Conservation (phyloP, 805 yeast species). For the Ascoidea tarda region DNA sequence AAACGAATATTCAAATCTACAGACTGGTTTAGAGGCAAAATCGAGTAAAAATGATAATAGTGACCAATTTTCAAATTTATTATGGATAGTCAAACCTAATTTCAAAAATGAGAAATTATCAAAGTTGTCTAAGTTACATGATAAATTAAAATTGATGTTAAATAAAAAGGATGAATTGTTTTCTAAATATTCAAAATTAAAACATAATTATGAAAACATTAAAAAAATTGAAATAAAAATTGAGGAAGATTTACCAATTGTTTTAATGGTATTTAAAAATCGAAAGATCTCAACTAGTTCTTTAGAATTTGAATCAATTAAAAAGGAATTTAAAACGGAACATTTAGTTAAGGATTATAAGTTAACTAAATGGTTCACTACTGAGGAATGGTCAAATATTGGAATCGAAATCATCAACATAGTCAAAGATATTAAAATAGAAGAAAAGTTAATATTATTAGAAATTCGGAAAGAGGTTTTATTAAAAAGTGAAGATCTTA, state of each 20-base stretch:
- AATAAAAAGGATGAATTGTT: slow-evolving; percentile 14
- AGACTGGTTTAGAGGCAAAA: too few relatives aligned
- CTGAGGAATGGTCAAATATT: slow-evolving; percentile 36
- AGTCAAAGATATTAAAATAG: slow-evolving; percentile 31
- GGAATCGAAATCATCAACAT: slow-evolving; percentile 32
- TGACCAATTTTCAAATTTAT: slow-evolving; percentile 10
- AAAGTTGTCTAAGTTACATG: slow-evolving; percentile 21
- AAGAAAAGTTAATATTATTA: slow-evolving; percentile 41
- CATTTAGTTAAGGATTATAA: slow-evolving; percentile 1
- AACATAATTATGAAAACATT: background rate
- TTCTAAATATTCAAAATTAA: too few relatives aligned
- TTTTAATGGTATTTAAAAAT: slow-evolving; percentile 1
- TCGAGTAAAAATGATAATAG: too few relatives aligned
- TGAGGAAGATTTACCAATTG: slow-evolving; percentile 8
- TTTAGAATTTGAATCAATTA: slow-evolving; percentile 6
- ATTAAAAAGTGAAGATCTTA: slow-evolving; percentile 26
- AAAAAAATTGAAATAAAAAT: slow-evolving; percentile 8
- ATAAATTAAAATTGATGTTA: slow-evolving; percentile 16
- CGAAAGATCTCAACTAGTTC: too few relatives aligned
- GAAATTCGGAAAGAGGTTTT: slow-evolving; percentile 33
- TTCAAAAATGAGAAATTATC: slow-evolving; percentile 10
- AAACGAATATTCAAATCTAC: slow-evolving; percentile 1
- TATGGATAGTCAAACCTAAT: slow-evolving; percentile 23
- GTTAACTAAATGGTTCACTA: slow-evolving; percentile 26
- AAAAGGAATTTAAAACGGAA: slow-evolving; percentile 21